Evolutionary conservation across 2,329 filamentous ascomycete genomes (phyloP), one percentile per base, ranked within the genome.

Genomic region (Trichoderma koningii): DNA sequence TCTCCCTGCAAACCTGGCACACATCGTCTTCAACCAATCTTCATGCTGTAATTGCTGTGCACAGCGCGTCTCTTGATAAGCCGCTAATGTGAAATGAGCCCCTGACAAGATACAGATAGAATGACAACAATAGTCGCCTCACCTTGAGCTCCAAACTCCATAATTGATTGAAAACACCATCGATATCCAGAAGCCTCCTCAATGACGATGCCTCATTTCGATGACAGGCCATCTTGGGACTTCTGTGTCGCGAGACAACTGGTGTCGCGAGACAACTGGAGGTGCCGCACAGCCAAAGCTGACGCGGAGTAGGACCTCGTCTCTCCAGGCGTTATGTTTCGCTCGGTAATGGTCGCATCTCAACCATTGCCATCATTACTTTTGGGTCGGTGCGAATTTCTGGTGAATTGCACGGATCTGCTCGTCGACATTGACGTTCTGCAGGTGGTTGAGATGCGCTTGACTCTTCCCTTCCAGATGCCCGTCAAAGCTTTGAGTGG

Each of bases 391-490:
- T 7, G 75, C 76, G 74, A 85, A 86, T 69, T 81, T 83, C 69
- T 85, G 81, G 67, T 86, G 83, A 47, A 86, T 85, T 3, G 82
- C 81, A 15, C 89, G 83, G 68, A 96, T 92, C 79, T 96, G 92
- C 75, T 96, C 92, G 74, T 95, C 90, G 44, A 96, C 88, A 73
- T 92, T 94, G 76, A 90, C 86, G 62, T 80, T 85, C 73, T 88
- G 85, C 78, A 89, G 83, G 70, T 87, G 84, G 68, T 73, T 83
- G 74, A 80, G 84, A 45, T 84, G 82, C 3, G 79, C 77, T 67
- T 80, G 79, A 67, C 73, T 85, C 70, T 87, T 85, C 66, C 81
- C 83, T 63, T 90, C 86, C 21, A 84, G 82, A 69, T 84, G 85
- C 42, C 86, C 89, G 73, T 91, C 89, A 72, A 89, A 89, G 63